Evolutionary conservation across 2,329 filamentous ascomycete species (phyloP).

Genomic region (Trichoderma asperellum): DNA sequence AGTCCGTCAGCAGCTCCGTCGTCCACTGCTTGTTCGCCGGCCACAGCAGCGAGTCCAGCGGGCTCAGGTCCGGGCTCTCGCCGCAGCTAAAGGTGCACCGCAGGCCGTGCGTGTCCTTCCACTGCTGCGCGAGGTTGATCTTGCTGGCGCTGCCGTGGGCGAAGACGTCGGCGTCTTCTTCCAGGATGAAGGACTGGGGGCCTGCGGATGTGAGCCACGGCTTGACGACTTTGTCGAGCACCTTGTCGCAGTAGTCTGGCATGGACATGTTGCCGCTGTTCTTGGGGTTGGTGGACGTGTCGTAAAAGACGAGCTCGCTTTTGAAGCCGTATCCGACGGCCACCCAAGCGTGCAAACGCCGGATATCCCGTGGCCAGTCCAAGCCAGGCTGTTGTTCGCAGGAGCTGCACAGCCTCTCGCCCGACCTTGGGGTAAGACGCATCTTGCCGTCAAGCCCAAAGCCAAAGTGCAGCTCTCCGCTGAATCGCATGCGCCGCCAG

Average conservation of each 20-base stretch:
- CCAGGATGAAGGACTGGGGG: constrained; percentile 39
- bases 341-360: constrained; percentile 43
- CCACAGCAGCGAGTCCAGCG: constrained; percentile 45
- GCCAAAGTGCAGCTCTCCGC: constrained; percentile 45
- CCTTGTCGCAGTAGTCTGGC: constrained; percentile 42
- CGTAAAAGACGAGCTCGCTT: constrained; percentile 46
- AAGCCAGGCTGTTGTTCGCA: constrained; percentile 36
- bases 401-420: constrained; percentile 41
- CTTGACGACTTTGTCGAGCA: constrained; percentile 43
- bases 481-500: constrained; percentile 44
- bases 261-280: constrained; percentile 40
- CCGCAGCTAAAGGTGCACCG: constrained; percentile 43
- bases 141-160: constrained; percentile 45
- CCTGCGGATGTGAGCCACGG: constrained; percentile 38
- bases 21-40: constrained; percentile 43
- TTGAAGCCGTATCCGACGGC: constrained; percentile 45
- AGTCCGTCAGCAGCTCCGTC: constrained; percentile 36
- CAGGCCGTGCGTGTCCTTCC: constrained; percentile 43
- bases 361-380: constrained; percentile 42
- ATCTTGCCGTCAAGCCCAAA: constrained; percentile 45
- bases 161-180: constrained; percentile 44
- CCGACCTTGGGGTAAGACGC: constrained; percentile 41
- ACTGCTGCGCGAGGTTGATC: constrained; percentile 42
- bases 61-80: constrained; percentile 45
- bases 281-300: constrained; percentile 43